Percentiles rank a stretch among this genome's conserved stretches.
Conservation (phyloP, 345 rosid genomes). For the Zanthoxylum bungeanum region DNA sequence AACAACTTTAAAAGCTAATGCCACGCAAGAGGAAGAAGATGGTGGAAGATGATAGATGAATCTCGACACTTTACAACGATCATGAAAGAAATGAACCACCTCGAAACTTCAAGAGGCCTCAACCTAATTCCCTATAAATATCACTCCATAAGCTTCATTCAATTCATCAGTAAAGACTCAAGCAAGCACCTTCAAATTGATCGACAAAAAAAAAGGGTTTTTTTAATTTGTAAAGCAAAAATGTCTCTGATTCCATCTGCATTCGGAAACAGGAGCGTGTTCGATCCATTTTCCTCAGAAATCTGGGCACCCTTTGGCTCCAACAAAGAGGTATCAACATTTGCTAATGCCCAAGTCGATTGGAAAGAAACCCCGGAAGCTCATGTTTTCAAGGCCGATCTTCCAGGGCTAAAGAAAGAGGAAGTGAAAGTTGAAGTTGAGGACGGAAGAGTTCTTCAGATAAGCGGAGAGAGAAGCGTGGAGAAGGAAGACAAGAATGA, state of each 20-base stretch:
- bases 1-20: not conserved
- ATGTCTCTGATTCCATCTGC: conserved; percentile 26
- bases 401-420: conserved; percentile 25
- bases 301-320: conserved; percentile 16
- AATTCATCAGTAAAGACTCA: not conserved
- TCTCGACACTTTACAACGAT: not conserved
- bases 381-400: conserved; percentile 28
- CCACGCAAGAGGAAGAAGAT: not conserved
- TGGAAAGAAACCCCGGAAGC: conserved; percentile 33
- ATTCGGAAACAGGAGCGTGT: conserved; percentile 15
- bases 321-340: conserved; percentile 11
- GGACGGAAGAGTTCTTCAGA: conserved; percentile 28
- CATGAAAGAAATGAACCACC: not conserved
- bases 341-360: conserved; percentile 16
- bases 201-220: not conserved
- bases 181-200: not conserved
- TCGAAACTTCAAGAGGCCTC: conserved; percentile 7
- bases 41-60: conserved; percentile 12
- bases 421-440: conserved; percentile 26
- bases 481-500: conserved; percentile 34
- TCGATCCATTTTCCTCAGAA: conserved; percentile 30
- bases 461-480: conserved; percentile 21
- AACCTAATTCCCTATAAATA: not conserved
- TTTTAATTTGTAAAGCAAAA: not conserved
- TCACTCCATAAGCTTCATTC: no score